Conservation (phyloP, 257 asterid genomes). For the Haberlea rhodopensis region DNA sequence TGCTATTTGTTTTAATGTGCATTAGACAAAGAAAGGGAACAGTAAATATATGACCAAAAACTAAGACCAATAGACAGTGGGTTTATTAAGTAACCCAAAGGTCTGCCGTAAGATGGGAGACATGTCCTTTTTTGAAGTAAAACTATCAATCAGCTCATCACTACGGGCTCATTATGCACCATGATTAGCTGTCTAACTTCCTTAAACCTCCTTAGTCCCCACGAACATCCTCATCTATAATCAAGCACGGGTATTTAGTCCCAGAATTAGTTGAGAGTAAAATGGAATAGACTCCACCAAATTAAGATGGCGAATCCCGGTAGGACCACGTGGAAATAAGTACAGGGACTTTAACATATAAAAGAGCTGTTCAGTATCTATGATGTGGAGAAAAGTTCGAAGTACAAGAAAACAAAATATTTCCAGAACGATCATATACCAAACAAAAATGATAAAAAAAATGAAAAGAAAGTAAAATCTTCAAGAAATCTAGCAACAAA, state of each 20-base stretch:
- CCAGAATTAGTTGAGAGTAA: constrained; percentile 7
- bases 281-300: neutral
- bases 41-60: neutral
- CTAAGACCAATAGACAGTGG: neutral
- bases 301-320: neutral
- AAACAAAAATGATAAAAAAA: constrained; percentile 2
- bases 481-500: neutral
- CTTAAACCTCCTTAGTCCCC: neutral
- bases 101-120: neutral
- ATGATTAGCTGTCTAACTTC: constrained; percentile 3
- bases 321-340: neutral
- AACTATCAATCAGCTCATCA: constrained; percentile 9
- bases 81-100: neutral
- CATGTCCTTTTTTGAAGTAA: neutral
- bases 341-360: neutral
- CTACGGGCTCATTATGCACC: neutral
- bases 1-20: neutral
- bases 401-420: neutral
- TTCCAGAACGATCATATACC: neutral
- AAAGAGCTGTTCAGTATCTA: neutral
- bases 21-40: neutral
- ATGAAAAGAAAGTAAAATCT: no score
- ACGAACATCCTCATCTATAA: constrained; percentile 2
- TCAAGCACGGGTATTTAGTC: neutral
- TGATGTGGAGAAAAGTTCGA: neutral